Conservation (phyloP, 179 eudicot genomes). For the Spergularia azorica region DNA sequence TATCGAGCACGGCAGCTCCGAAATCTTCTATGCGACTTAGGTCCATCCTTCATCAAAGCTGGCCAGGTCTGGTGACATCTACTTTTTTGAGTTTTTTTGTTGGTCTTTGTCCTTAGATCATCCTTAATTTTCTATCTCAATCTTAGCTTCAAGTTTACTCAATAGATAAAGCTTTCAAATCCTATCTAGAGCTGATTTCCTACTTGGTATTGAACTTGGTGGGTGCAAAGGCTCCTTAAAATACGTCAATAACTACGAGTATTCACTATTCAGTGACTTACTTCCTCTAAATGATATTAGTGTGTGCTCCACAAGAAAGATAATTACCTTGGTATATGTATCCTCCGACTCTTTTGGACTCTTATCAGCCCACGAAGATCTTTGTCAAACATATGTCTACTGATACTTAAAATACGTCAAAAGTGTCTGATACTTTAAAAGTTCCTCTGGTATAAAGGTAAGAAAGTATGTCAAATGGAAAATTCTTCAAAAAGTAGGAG, state of each 20-base stretch:
- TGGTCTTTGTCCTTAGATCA: slow-evolving; percentile 6
- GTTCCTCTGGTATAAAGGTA: too few species aligned
- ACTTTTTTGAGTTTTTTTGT: not conserved
- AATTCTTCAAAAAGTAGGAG: too few species aligned
- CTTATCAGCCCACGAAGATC: not conserved
- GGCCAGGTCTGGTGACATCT: slow-evolving; percentile 69
- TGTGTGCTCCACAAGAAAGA: not conserved
- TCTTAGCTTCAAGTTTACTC: not conserved
- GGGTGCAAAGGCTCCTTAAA: not conserved
- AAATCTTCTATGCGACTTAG: slow-evolving; percentile 80
- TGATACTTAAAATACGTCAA: too few species aligned
- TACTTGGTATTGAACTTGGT: slow-evolving; percentile 1
- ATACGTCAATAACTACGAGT: not conserved
- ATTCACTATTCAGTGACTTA: not conserved
- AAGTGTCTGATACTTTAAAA: too few species aligned
- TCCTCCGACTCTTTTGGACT: too few species aligned
- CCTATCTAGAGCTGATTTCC: not conserved
- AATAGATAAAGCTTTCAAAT: not conserved
- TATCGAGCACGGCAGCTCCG: slow-evolving; percentile 89
- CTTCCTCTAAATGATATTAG: not conserved
- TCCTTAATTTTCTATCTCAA: not conserved
- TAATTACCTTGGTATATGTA: slow-evolving; percentile 7
- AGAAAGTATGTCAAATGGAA: too few species aligned
- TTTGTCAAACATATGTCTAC: not conserved
- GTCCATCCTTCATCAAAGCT: slow-evolving; percentile 97